Evolutionary conservation across 345 rosid genomes (phyloP).

Genomic region (Aquilaria sinensis): DNA sequence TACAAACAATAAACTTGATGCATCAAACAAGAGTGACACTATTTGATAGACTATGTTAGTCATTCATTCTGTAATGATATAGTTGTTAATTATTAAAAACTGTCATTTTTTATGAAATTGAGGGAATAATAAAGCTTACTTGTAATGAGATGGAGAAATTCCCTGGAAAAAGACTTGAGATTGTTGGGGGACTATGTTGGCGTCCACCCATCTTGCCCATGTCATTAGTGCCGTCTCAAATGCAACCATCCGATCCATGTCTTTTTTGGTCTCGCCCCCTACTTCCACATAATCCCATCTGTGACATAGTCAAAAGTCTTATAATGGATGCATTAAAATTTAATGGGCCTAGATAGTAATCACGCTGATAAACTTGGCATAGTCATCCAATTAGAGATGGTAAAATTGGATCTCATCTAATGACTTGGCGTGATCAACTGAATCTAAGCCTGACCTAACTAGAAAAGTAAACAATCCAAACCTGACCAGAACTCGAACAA

Average conservation of each 20-base stretch:
- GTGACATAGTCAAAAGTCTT: conserved; percentile 8
- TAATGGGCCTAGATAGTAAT: not conserved
- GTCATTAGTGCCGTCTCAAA: conserved; percentile 61
- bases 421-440: too few relatives aligned
- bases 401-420: too few relatives aligned
- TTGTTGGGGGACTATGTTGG: conserved; percentile 43
- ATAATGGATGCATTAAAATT: not conserved
- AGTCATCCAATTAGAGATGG: too few relatives aligned
- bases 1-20: not conserved
- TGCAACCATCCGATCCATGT: conserved; percentile 74
- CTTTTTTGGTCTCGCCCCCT: conserved; percentile 36
- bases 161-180: conserved; percentile 72
- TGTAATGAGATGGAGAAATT: conserved; percentile 79
- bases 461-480: too few relatives aligned
- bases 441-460: too few relatives aligned
- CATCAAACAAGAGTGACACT: not conserved
- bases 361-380: too few relatives aligned
- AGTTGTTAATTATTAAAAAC: not conserved
- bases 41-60: too few relatives aligned
- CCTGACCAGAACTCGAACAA: too few relatives aligned
- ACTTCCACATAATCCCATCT: conserved; percentile 70
- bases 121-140: conserved; percentile 30
- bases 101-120: not conserved
- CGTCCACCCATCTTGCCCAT: conserved; percentile 76
- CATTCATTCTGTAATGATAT: too few relatives aligned